Conservation (phyloP, 345 rosid genomes). For the Turritis glabra region DNA sequence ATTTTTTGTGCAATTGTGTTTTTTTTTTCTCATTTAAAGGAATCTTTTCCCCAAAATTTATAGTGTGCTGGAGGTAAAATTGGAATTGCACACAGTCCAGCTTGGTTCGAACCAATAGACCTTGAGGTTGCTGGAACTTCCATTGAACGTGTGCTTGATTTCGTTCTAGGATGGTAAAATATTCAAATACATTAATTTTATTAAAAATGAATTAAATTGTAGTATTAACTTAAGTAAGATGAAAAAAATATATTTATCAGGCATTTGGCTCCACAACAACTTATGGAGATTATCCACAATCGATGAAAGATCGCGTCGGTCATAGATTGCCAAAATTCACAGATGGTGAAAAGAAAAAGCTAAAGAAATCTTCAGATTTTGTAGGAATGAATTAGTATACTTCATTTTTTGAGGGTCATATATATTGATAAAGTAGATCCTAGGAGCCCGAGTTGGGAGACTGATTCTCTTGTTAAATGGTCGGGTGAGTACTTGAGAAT, state of each 20-base stretch:
- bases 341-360: constrained; percentile 21
- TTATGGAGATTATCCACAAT: constrained; percentile 49
- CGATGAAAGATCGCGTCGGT: constrained; percentile 44
- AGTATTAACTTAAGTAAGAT: too few species aligned
- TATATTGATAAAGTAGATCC: not conserved
- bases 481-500: constrained; percentile 32
- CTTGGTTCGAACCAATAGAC: constrained; percentile 39
- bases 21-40: too few species aligned
- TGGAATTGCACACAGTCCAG: constrained; percentile 40
- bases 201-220: too few species aligned
- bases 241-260: too few species aligned
- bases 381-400: constrained; percentile 53
- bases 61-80: constrained; percentile 38
- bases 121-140: constrained; percentile 7
- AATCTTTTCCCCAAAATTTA: not conserved
- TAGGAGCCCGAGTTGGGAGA: constrained; percentile 33
- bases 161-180: constrained; percentile 41
- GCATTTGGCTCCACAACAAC: constrained; percentile 46
- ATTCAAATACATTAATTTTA: too few species aligned
- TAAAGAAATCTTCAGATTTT: constrained; percentile 47
- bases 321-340: constrained; percentile 49
- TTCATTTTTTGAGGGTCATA: constrained; percentile 18
- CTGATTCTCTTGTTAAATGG: constrained; percentile 41
- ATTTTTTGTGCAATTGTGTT: not conserved
- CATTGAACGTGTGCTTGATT: constrained; percentile 35